phyloP scores from a whole-genome alignment of 441 rosid species.

The Pelargonium exstipulatum region DNA sequence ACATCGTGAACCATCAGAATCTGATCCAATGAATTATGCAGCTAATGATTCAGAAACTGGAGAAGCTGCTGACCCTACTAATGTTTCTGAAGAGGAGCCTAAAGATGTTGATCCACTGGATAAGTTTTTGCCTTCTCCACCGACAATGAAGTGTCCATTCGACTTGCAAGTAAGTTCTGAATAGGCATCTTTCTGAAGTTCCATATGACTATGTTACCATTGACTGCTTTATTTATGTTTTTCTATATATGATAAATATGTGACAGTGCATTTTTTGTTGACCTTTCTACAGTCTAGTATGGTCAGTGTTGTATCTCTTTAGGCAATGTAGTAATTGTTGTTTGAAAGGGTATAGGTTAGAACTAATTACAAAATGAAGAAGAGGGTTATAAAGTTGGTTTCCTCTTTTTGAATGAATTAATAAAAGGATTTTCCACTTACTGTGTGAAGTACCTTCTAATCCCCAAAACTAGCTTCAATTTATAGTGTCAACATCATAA shows the following conservation, averaged over 20 bases:
- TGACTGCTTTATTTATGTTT: background rate
- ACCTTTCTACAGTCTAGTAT: background rate
- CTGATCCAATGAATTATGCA: constrained; percentile 29
- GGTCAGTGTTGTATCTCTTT: background rate
- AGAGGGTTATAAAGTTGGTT: background rate
- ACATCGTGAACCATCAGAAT: constrained; percentile 34
- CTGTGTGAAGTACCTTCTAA: background rate
- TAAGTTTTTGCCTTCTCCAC: constrained; percentile 64
- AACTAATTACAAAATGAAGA: background rate
- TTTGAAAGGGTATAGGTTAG: background rate
- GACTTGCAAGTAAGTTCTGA: constrained; percentile 67
- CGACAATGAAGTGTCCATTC: constrained; percentile 58
- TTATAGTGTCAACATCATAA: background rate
- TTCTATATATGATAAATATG: background rate
- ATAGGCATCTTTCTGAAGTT: background rate
- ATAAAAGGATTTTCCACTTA: background rate
- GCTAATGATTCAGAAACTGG: constrained; percentile 36
- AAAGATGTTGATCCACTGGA: constrained; percentile 49
- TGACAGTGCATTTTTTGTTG: background rate
- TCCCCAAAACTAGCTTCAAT: background rate
- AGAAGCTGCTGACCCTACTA: constrained; percentile 32
- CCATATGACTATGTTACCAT: background rate
- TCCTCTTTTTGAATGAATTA: background rate
- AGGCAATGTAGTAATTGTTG: background rate
- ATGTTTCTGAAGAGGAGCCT: constrained; percentile 29